Conservation (phyloP, 257 asterid genomes). For the Cordia subcordata region DNA sequence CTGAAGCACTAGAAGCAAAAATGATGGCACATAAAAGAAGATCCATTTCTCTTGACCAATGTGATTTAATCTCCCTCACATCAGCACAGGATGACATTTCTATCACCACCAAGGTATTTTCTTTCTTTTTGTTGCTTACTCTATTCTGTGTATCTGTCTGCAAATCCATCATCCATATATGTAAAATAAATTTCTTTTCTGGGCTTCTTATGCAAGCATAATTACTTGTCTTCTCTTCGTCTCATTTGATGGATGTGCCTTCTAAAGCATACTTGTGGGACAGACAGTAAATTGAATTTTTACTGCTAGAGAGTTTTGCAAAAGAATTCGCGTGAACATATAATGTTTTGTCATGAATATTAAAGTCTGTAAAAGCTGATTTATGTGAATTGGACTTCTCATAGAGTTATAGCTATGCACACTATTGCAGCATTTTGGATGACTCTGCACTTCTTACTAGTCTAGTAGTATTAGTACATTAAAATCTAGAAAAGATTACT, state of each 20-base stretch:
- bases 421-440: too few relatives aligned
- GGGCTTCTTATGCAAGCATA: background rate
- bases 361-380: too few relatives aligned
- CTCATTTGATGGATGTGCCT: background rate
- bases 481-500: too few relatives aligned
- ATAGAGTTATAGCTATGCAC: too few relatives aligned
- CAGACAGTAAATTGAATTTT: too few relatives aligned
- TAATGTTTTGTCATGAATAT: too few relatives aligned
- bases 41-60: slow-evolving; percentile 52
- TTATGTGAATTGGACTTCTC: too few relatives aligned
- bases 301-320: too few relatives aligned
- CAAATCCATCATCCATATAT: background rate
- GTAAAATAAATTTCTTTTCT: background rate
- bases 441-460: too few relatives aligned
- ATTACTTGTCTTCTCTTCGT: background rate
- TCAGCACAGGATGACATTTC: slow-evolving; percentile 62
- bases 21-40: slow-evolving; percentile 87
- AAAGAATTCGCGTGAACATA: too few relatives aligned
- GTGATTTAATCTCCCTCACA: slow-evolving; percentile 45
- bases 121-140: slow-evolving; percentile 2
- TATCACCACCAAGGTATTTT: slow-evolving; percentile 67
- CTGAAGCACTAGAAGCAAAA: slow-evolving; percentile 23
- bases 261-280: too few relatives aligned
- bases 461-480: too few relatives aligned
- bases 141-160: background rate